A percentile compares a stretch with the other conserved stretches of the same genome.
phyloP scores from a whole-genome alignment of 164 flowering plant genomes.

The Akebia trifoliata region DNA sequence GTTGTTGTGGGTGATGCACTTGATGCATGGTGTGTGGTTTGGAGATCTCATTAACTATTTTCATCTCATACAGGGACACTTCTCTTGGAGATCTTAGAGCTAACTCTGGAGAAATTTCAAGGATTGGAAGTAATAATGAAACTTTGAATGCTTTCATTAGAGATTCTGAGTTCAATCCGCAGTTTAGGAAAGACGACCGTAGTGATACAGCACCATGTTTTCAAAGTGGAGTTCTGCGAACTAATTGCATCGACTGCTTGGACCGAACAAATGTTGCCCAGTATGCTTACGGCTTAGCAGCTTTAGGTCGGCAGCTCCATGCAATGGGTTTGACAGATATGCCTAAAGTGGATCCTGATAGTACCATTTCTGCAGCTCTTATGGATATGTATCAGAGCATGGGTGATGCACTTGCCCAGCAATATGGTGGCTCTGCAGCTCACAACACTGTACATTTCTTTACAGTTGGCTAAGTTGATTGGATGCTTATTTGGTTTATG shows the following conservation, averaged over 20 bases:
- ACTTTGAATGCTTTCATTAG: slow-evolving; percentile 31
- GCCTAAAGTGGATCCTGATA: slow-evolving; percentile 82
- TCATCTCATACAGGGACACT: slow-evolving; percentile 50
- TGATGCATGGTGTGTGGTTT: neutral
- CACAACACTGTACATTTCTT: slow-evolving; percentile 69
- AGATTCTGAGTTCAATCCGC: slow-evolving; percentile 42
- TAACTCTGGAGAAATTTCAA: slow-evolving; percentile 53
- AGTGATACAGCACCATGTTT: slow-evolving; percentile 43
- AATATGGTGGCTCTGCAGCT: slow-evolving; percentile 98
- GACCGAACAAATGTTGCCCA: slow-evolving; percentile 99
- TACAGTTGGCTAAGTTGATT: neutral
- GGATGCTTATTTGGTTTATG: neutral
- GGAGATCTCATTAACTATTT: neutral
- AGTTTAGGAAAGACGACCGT: slow-evolving; percentile 27
- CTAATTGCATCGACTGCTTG: slow-evolving; percentile 96
- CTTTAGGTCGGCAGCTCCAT: slow-evolving; percentile 91
- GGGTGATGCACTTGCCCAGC: slow-evolving; percentile 99
- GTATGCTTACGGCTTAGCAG: slow-evolving; percentile 92
- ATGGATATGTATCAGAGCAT: slow-evolving; percentile 96
- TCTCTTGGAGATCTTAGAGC: slow-evolving; percentile 66
- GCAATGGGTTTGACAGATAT: slow-evolving; percentile 79
- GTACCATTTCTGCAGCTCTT: slow-evolving; percentile 85
- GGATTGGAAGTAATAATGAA: slow-evolving; percentile 49
- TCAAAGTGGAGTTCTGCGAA: slow-evolving; percentile 94
- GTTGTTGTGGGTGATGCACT: neutral